Conservation (phyloP, 768 basidiomycete species). For the Leccinum obscurum region DNA sequence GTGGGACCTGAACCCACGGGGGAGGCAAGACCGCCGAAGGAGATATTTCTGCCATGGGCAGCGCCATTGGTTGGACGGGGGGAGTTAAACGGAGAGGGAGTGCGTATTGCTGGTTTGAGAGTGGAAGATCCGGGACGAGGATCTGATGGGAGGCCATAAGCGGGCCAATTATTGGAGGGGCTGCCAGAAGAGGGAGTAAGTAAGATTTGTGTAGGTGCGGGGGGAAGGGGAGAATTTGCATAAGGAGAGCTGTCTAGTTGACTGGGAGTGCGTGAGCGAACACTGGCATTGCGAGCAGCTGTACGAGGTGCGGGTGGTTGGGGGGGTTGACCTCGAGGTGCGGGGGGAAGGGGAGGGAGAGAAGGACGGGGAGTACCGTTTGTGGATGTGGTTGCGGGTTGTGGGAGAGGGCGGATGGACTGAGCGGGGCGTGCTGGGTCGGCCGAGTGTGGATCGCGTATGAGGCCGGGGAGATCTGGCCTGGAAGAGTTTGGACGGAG, state of each 20-base stretch:
- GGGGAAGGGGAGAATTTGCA: slow-evolving; percentile 43
- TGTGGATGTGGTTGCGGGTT: slow-evolving; percentile 32
- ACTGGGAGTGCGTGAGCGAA: slow-evolving; percentile 51
- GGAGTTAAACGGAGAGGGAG: slow-evolving; percentile 27
- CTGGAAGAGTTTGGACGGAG: slow-evolving; percentile 55
- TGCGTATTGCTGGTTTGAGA: slow-evolving; percentile 41
- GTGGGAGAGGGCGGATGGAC: slow-evolving; percentile 32
- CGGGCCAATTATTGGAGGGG: slow-evolving; percentile 42
- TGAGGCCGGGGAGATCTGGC: slow-evolving; percentile 69
- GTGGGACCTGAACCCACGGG: slow-evolving; percentile 36
- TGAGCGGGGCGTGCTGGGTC: slow-evolving; percentile 47
- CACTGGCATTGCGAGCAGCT: slow-evolving; percentile 33
- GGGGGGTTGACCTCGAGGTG: slow-evolving; percentile 67
- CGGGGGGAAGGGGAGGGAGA: slow-evolving; percentile 69
- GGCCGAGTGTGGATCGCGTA: slow-evolving; percentile 56
- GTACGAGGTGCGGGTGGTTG: slow-evolving; percentile 39
- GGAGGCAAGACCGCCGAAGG: slow-evolving; percentile 45
- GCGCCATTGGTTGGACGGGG: slow-evolving; percentile 44
- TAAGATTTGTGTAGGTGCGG: slow-evolving; percentile 40
- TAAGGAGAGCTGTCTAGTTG: slow-evolving; percentile 53
- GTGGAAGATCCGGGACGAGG: slow-evolving; percentile 55
- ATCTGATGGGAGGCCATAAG: slow-evolving; percentile 59
- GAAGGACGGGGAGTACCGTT: slow-evolving; percentile 40
- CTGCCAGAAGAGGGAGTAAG: slow-evolving; percentile 40
- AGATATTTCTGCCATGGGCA: slow-evolving; percentile 54